phyloP scores from a whole-genome alignment of 495 filamentous ascomycete species.

The Lasiosphaeris hirsuta region DNA sequence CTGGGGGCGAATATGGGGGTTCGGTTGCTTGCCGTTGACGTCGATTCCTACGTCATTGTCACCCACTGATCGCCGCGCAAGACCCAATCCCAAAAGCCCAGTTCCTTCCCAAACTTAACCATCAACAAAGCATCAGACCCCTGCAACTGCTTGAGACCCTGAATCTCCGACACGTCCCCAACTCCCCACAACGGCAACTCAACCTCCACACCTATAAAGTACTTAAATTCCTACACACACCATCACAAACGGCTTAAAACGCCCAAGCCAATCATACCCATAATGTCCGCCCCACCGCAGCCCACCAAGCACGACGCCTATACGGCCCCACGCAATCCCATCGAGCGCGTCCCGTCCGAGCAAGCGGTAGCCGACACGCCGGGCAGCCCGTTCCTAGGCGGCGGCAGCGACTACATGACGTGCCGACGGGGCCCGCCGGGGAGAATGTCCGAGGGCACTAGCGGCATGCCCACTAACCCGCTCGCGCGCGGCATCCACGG shows the following conservation, averaged over 20 bases:
- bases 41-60: no score
- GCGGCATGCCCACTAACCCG: constrained; percentile 31
- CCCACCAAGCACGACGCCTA: constrained; percentile 53
- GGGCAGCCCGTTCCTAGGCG: constrained; percentile 6
- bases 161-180: no score
- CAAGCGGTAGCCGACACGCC: constrained; percentile 35
- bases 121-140: no score
- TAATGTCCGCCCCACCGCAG: constrained; percentile 37
- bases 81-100: no score
- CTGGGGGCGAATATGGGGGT: no score
- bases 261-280: not conserved
- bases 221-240: not conserved
- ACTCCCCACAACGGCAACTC: not conserved
- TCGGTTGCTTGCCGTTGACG: no score
- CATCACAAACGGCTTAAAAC: not conserved
- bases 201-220: not conserved
- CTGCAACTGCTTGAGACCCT: no score
- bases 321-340: constrained; percentile 40
- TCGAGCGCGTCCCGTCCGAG: constrained; percentile 48
- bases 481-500: constrained; percentile 37
- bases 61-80: no score
- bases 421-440: constrained; percentile 16
- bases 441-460: constrained; percentile 18
- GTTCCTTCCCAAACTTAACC: no score
- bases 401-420: constrained; percentile 25